Percentiles rank a stretch among this genome's conserved stretches.
Conservation (phyloP, 2,329 filamentous ascomycete species). For the Ophiostoma ips region DNA sequence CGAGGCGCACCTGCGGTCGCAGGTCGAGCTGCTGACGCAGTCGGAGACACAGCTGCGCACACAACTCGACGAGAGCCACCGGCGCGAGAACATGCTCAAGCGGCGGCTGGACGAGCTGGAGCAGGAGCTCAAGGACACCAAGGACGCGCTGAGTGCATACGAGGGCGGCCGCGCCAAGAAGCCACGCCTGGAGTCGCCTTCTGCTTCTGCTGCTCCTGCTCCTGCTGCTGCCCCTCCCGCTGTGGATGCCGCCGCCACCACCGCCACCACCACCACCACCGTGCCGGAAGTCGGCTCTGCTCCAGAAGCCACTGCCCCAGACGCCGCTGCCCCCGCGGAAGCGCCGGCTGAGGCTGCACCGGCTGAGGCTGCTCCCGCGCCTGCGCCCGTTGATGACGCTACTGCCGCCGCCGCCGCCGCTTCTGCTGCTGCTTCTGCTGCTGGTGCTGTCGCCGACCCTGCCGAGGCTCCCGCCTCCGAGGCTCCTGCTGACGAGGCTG, state of each 20-base stretch:
- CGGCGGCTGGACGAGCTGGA: slow-evolving; percentile 69
- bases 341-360: not conserved
- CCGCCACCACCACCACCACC: too few relatives aligned
- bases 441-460: not conserved
- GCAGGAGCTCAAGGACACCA: slow-evolving; percentile 33
- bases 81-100: slow-evolving; percentile 70
- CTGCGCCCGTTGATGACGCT: not conserved
- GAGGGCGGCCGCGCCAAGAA: slow-evolving; percentile 20
- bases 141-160: slow-evolving; percentile 16
- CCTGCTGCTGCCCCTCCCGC: not conserved
- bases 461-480: not conserved
- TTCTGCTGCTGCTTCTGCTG: not conserved
- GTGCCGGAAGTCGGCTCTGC: too few relatives aligned
- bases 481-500: not conserved
- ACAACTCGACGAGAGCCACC: slow-evolving; percentile 62
- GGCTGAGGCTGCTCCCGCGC: not conserved
- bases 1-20: slow-evolving; percentile 37
- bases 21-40: slow-evolving; percentile 38
- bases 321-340: too few relatives aligned
- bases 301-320: too few relatives aligned
- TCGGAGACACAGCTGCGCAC: slow-evolving; percentile 43
- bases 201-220: not conserved
- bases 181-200: slow-evolving; percentile 15
- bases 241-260: not conserved
- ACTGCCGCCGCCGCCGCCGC: not conserved